phyloP scores from a whole-genome alignment of 2,329 filamentous ascomycete genomes.

The Zymoseptoria pseudotritici region DNA sequence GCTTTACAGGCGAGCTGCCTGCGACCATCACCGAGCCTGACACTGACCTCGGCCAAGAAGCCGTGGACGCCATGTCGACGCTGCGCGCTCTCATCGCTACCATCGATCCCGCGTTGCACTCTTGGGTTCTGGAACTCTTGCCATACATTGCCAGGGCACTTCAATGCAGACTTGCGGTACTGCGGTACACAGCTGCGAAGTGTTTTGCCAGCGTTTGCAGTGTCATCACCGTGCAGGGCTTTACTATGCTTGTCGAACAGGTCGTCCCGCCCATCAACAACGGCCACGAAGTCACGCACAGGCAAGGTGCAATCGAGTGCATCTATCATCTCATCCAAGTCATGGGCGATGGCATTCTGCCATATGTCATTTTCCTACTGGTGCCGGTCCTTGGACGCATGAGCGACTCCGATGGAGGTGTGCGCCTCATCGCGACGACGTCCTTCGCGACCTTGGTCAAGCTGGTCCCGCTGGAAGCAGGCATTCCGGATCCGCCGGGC shows the following conservation, averaged over 20 bases:
- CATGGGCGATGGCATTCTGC: constrained; percentile 92
- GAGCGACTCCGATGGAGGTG: constrained; percentile 96
- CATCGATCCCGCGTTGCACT: constrained; percentile 64
- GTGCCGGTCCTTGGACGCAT: constrained; percentile 94
- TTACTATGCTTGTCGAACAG: constrained; percentile 91
- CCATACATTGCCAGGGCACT: constrained; percentile 81
- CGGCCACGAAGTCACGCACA: constrained; percentile 74
- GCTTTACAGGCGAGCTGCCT: constrained; percentile 64
- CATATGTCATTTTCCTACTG: constrained; percentile 97
- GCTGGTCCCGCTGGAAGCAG: constrained; percentile 89
- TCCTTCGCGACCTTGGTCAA: constrained; percentile 97
- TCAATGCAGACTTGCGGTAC: constrained; percentile 80
- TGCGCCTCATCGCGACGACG: constrained; percentile 87
- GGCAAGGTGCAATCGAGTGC: constrained; percentile 89
- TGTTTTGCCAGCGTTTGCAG: constrained; percentile 97
- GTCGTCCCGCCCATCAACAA: constrained; percentile 90
- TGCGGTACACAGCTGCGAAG: constrained; percentile 94
- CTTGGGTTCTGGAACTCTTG: constrained; percentile 75
- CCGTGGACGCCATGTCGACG: constrained; percentile 89
- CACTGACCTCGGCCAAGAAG: constrained; percentile 74
- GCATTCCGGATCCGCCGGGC: constrained; percentile 92
- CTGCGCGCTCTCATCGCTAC: constrained; percentile 91
- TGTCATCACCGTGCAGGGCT: constrained; percentile 87
- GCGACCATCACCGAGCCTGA: constrained; percentile 65
- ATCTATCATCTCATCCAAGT: constrained; percentile 97